Evolutionary conservation across 768 basidiomycete species (phyloP), one percentile per base, ranked within the genome.

Genomic region (Collybiopsis luxurians): DNA sequence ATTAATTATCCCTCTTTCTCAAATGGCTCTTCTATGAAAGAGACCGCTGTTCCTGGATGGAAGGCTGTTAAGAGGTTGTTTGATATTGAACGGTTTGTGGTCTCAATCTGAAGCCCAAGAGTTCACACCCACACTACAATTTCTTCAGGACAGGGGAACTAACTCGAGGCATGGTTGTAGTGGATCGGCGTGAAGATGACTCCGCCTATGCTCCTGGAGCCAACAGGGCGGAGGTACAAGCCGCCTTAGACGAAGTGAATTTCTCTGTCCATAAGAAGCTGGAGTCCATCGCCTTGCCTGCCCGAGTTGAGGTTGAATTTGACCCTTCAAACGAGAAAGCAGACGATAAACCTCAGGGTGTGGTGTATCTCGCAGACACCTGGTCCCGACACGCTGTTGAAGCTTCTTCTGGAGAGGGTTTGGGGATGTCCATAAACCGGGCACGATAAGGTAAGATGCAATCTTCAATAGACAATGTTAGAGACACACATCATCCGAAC

Each of bases 101-200:
- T 31, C 48, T 24, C 36, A 23, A n/a, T 45, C 31, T 38, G 38
- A 15, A 48, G 26, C 34, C 28, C 7, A 24, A 9, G 6, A 10
- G 19, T 27, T 50, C 31, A 11, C 17, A 24, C 9, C 12, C 12
- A 46, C 6, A 30, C 23, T 54, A 51, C 19, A 51, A 23, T 39
- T 9, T 52, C 12, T 48, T 53, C 39, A 89, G 93, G 46, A 75
- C 68, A 2, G 93, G 91, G 0, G 92, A 95, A 67, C 64, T 89
- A 19, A 94, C 92, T 5, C 79, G 91, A 28, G 92, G 93, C 11
- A 93, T 95, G 90, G 77, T 93, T 59, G 89, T 95, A 1, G 81
- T 90, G 11, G 93, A 96, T 68, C 75, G 89, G 59, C 79, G 93
- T 42, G 79, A 77, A 9, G 89, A 87, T 51, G 70, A 74, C 49